Base-by-base conservation (phyloP, 1,139 yeast genomes). In the Taphrina flavorubra region DNA sequence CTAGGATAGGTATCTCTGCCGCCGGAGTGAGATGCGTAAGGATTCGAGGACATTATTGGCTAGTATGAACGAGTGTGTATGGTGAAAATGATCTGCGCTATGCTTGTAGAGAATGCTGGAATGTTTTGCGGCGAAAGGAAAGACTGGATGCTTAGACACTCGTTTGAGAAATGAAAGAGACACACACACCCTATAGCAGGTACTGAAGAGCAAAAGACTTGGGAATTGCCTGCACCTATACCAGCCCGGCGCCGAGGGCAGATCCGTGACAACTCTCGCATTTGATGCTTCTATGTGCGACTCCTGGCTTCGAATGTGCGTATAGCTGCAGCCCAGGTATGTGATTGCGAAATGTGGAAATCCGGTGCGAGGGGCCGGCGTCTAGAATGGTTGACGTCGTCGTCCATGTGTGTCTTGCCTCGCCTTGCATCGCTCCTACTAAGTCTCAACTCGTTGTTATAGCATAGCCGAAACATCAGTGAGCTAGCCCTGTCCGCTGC, bases 31-130 rank as follows among this genome's bases (percentile, higher is more conserved):
- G 47, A 44, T 13, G 47, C 18, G 16, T 58, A 58, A n/a, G 62
- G 62, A 44, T 58, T 58, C 25, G 34, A 31, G 1, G 62, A 58
- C 62, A 58, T 58, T 34, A 34, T 53, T 25, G 31, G 31, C 31
- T 25, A 25, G 31, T 25, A 25, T 25, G 31, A 25, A 25, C 31
- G 31, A 25, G 31, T 25, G 31, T 25, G 31, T 25, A 25, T 25
- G 31, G 31, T 25, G 31, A 25, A 25, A 10, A 40, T 40, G 46
- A 25, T n/a, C 16, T 18, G 8, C 36, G 53, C 36, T 39, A 40
- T 56, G 46, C 49, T 56, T 18, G 60, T 37, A 40, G 60, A 56
- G 60, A 56, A 37, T 56, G 46, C 11, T 31, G 53, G 11, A 8
- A 6, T n/a, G n/a, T n/a, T n/a, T 10, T 20, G 7, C 18, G 6